phyloP scores from a whole-genome alignment of 2,329 filamentous ascomycete genomes.

The Fusarium acutatum region DNA sequence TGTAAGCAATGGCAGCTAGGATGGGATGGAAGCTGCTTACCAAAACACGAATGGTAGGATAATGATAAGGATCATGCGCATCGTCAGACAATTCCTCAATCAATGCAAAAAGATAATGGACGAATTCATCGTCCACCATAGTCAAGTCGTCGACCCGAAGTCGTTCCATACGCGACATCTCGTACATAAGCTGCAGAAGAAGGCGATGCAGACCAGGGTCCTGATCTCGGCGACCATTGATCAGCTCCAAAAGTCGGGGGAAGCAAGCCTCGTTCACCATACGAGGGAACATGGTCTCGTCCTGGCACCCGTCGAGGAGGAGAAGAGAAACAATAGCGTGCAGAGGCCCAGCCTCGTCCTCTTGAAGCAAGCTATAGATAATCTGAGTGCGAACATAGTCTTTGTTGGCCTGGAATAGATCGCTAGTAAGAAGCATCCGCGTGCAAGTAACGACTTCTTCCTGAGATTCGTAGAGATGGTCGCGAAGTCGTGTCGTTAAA shows the following conservation, averaged over 20 bases:
- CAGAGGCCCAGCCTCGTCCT: constrained; percentile 83
- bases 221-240: constrained; percentile 70
- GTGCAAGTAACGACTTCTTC: constrained; percentile 84
- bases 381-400: constrained; percentile 94
- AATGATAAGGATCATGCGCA: constrained; percentile 91
- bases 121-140: constrained; percentile 82
- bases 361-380: constrained; percentile 88
- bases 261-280: constrained; percentile 92
- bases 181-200: constrained; percentile 89
- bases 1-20: constrained; percentile 22
- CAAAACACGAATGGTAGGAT: constrained; percentile 90
- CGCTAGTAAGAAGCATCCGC: constrained; percentile 78
- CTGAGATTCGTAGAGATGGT: constrained; percentile 77
- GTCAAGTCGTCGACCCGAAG: constrained; percentile 79
- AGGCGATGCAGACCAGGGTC: constrained; percentile 80
- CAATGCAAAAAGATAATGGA: constrained; percentile 83
- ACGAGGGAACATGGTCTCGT: constrained; percentile 81
- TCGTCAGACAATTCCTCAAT: constrained; percentile 91
- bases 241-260: constrained; percentile 81
- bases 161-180: constrained; percentile 93
- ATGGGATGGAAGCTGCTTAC: constrained; percentile 59
- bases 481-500: constrained; percentile 79
- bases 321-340: constrained; percentile 86
- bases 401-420: constrained; percentile 76
- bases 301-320: constrained; percentile 82